Evolutionary conservation across 1,139 yeast genomes (phyloP).

Genomic region (Yamadazyma buinensis): DNA sequence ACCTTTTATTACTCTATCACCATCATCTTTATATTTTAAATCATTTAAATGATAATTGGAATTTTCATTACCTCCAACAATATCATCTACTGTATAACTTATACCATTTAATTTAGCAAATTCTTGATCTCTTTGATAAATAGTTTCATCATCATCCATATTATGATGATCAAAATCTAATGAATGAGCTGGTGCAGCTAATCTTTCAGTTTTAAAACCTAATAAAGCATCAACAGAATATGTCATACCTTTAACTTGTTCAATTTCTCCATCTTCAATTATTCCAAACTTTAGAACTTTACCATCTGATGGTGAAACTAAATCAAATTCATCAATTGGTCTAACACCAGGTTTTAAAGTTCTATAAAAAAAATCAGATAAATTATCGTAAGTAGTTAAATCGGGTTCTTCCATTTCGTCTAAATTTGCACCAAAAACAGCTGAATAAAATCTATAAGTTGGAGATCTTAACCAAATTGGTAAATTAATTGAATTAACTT

Average conservation of each 20-base stretch:
- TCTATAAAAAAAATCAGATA: constrained; percentile 90
- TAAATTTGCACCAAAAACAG: constrained; percentile 80
- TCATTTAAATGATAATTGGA: constrained; percentile 37
- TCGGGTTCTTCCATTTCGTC: constrained; percentile 88
- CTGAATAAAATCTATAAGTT: constrained; percentile 73
- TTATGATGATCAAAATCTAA: constrained; percentile 40
- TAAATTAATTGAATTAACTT: constrained; percentile 72
- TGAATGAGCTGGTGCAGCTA: constrained; percentile 61
- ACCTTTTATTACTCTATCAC: constrained; percentile 46
- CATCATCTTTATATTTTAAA: constrained; percentile 54
- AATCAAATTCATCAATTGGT: constrained; percentile 64
- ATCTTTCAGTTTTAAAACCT: constrained; percentile 52
- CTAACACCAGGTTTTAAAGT: constrained; percentile 75
- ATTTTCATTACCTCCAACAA: constrained; percentile 46
- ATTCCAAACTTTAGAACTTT: constrained; percentile 81
- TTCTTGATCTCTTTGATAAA: constrained; percentile 57
- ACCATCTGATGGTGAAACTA: constrained; percentile 95
- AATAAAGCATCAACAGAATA: constrained; percentile 86
- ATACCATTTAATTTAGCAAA: constrained; percentile 80
- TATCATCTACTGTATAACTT: constrained; percentile 65
- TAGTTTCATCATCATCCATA: constrained; percentile 39
- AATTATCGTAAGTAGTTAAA: constrained; percentile 66
- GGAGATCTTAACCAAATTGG: constrained; percentile 90
- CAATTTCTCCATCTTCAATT: constrained; percentile 81
- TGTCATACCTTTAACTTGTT: constrained; percentile 95